A percentile compares a stretch with the other conserved stretches of the same genome.
Conservation (phyloP, 2,329 filamentous ascomycete species). For the Huntiella decipiens region DNA sequence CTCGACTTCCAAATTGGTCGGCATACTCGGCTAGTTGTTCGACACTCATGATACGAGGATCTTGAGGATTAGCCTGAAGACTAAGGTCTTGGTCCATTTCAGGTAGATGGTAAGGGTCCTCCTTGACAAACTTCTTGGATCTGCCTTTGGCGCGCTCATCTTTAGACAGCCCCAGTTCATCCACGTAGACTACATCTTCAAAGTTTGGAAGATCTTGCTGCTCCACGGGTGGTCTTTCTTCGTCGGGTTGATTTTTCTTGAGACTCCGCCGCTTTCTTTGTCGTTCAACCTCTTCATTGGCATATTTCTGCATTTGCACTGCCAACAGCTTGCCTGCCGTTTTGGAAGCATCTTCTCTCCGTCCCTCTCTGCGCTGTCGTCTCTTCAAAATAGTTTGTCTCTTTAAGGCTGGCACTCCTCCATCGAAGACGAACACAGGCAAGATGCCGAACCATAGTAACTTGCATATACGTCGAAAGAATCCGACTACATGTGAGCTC, state of each 20-base stretch:
- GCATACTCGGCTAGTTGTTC: constrained; percentile 92
- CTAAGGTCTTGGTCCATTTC: constrained; percentile 63
- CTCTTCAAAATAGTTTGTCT: constrained; percentile 70
- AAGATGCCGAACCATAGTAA: constrained; percentile 90
- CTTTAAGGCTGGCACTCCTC: constrained; percentile 79
- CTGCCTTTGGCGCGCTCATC: constrained; percentile 56
- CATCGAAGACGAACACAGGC: constrained; percentile 95
- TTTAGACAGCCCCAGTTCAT: constrained; percentile 67
- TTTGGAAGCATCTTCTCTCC: constrained; percentile 76
- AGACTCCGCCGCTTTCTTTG: constrained; percentile 25
- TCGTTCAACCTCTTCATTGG: constrained; percentile 64
- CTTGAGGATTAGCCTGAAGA: constrained; percentile 74
- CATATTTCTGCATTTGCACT: constrained; percentile 79
- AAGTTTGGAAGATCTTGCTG: constrained; percentile 44
- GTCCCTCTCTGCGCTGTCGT: constrained; percentile 64
- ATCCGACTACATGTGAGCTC: constrained; percentile 90
- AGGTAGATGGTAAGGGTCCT: constrained; percentile 88
- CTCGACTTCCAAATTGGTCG: constrained; percentile 73
- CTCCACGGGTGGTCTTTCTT: not conserved
- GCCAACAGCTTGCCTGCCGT: constrained; percentile 85
- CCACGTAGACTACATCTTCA: constrained; percentile 65
- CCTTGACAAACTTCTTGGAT: constrained; percentile 53
- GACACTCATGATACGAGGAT: constrained; percentile 89
- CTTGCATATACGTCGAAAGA: constrained; percentile 97
- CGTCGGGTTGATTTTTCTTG: constrained; percentile 24